Base-by-base conservation (phyloP, 306 rosid species). In the Ochetophila trinervis region DNA sequence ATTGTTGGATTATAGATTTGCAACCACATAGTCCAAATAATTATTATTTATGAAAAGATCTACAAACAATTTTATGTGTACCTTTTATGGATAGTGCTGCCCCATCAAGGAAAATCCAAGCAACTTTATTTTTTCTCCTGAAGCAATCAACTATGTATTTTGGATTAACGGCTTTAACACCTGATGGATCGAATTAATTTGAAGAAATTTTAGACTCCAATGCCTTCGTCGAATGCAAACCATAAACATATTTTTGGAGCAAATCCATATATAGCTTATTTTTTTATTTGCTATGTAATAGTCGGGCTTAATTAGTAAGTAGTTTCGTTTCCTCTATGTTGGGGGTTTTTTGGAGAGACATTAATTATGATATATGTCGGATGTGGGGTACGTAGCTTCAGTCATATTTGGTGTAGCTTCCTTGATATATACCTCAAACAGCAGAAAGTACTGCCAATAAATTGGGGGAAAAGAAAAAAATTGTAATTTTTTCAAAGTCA, bases 71-170 rank as follows among this genome's bases (percentile, higher is more conserved):
- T 8, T 16, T 13, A 4, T 0, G 44, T 27, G 17, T 11, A 82
- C 88, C 97, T 81, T 88, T 86, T 36, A 65, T 86, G 68, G 82
- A 52, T 10, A 91, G 73, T 5, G 85, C 94, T 60, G 74, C 54
- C 4, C 97, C 97, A 34, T 96, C 96, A 35, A 91, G 97, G 14
- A 96, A 91, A 61, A 91, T 78, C 97, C 96, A 91, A 70, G 90
- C 96, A 16, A 84, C 76, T 59, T 74, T 78, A 32, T 76, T 78
- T 74, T 91, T 91, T 74, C 91, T 88, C 5, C 8, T 37, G 44
- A 91, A 86, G 53, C 86, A 91, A 32, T 79, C 64, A 1, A 86
- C 30, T 1, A 91, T 84, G 78, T 86, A 84, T 8, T 36, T 63
- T 22, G 96, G 97, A 65, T 88, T 86, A 21, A 86, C 14, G 21